Evolutionary conservation across 140 eudicot species (phyloP).

Genomic region (Anethum foeniculum): DNA sequence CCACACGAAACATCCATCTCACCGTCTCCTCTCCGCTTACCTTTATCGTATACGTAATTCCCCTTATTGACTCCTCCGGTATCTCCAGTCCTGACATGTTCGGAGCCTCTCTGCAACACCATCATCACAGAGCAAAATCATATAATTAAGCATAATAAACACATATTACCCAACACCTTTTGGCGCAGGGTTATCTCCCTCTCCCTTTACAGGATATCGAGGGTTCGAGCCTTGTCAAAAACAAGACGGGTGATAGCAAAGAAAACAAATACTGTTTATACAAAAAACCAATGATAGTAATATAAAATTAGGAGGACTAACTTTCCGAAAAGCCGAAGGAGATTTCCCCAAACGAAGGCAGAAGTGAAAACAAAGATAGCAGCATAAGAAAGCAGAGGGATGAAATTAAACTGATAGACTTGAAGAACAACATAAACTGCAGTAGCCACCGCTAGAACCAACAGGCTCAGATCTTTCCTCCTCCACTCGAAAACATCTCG

Average conservation of each 20-base stretch:
- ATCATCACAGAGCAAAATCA: neutral
- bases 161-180: too few relatives aligned
- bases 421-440: slow-evolving; percentile 45
- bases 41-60: slow-evolving; percentile 20
- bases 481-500: slow-evolving; percentile 60
- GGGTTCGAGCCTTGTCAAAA: too few relatives aligned
- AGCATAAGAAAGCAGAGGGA: slow-evolving; percentile 48
- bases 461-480: slow-evolving; percentile 31
- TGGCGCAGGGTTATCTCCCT: too few relatives aligned
- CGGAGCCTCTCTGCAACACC: slow-evolving; percentile 46
- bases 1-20: slow-evolving; percentile 52
- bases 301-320: slow-evolving; percentile 11
- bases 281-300: too few relatives aligned
- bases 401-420: slow-evolving; percentile 48
- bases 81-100: slow-evolving; percentile 38
- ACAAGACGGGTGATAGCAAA: too few relatives aligned
- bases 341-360: slow-evolving; percentile 52
- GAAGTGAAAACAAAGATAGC: slow-evolving; percentile 37
- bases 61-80: slow-evolving; percentile 33
- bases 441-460: slow-evolving; percentile 40
- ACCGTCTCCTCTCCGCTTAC: slow-evolving; percentile 28
- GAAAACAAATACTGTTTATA: too few relatives aligned
- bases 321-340: slow-evolving; percentile 52
- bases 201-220: too few relatives aligned
- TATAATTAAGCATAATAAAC: neutral